phyloP scores from a whole-genome alignment of 495 filamentous ascomycete species.

The Aspergillus biplanus region DNA sequence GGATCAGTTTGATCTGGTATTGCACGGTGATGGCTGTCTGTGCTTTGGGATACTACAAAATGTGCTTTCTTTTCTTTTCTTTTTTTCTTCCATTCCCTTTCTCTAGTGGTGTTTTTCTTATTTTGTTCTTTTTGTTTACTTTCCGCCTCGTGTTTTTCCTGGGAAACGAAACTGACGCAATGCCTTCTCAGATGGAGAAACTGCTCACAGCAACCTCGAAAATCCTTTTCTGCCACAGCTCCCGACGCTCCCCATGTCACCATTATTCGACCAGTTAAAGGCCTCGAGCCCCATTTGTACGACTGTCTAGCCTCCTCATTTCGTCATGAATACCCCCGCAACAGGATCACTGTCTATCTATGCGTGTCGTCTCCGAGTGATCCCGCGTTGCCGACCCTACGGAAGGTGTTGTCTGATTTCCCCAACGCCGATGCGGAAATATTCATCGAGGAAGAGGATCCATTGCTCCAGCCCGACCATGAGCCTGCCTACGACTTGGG shows the following conservation, averaged over 20 bases:
- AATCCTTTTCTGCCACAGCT: constrained; percentile 34
- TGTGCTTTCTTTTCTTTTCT: constrained; percentile 47
- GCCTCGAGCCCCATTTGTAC: constrained; percentile 86
- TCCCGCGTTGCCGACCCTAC: constrained; percentile 75
- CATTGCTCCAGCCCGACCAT: constrained; percentile 59
- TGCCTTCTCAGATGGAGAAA: constrained; percentile 46
- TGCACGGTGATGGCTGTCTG: constrained; percentile 57
- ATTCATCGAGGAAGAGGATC: constrained; percentile 88
- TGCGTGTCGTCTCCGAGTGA: constrained; percentile 81
- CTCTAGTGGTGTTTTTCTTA: background rate
- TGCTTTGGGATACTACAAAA: constrained; percentile 59
- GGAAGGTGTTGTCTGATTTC: constrained; percentile 71
- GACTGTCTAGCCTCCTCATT: constrained; percentile 93
- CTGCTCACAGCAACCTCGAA: constrained; percentile 44
- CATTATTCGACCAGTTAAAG: constrained; percentile 91
- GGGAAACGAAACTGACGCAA: constrained; percentile 21
- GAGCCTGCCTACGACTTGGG: constrained; percentile 66
- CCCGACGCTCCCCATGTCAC: constrained; percentile 76
- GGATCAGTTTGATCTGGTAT: constrained; percentile 64
- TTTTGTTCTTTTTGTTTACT: constrained; percentile 14
- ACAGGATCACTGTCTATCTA: constrained; percentile 79
- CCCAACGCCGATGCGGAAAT: constrained; percentile 73
- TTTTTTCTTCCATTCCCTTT: constrained; percentile 22
- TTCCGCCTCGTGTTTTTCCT: background rate
- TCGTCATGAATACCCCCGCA: constrained; percentile 74